Conservation (phyloP, 1,284 basidiomycete genomes). For the Sphaerobolus stellatus region DNA sequence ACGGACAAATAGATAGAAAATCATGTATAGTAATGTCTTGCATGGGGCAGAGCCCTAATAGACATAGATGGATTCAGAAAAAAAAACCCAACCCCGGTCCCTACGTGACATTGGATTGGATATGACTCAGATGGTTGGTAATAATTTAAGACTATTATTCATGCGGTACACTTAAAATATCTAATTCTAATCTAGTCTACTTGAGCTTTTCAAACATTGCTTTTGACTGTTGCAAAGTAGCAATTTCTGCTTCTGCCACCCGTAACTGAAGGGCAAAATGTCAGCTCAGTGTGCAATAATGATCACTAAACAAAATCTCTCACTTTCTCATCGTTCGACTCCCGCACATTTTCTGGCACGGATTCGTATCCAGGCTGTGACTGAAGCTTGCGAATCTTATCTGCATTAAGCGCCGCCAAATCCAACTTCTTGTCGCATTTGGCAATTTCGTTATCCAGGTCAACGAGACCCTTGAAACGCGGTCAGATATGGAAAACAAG, state of each 20-base stretch:
- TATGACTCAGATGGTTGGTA: too few relatives aligned
- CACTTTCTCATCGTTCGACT: constrained; percentile 80
- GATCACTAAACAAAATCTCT: constrained; percentile 16
- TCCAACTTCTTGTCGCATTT: constrained; percentile 88
- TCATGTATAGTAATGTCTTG: too few relatives aligned
- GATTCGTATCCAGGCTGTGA: constrained; percentile 75
- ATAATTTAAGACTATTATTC: too few relatives aligned
- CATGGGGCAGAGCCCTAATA: too few relatives aligned
- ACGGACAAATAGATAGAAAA: too few relatives aligned
- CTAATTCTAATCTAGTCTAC: constrained; percentile 13
- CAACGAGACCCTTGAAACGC: constrained; percentile 69
- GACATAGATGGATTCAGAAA: too few relatives aligned
- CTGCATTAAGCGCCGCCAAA: constrained; percentile 64
- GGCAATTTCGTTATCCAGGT: constrained; percentile 79
- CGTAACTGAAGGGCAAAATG: constrained; percentile 44
- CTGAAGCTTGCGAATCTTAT: constrained; percentile 77
- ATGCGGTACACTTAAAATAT: too few relatives aligned
- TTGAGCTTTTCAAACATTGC: constrained; percentile 55
- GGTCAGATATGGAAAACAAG: not conserved
- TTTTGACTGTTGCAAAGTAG: constrained; percentile 56
- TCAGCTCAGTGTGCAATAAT: constrained; percentile 12
- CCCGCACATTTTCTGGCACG: constrained; percentile 75
- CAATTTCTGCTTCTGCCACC: constrained; percentile 63
- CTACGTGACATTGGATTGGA: too few relatives aligned
- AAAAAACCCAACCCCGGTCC: too few relatives aligned